Percentiles rank a stretch among this genome's conserved stretches.
Evolutionary conservation across 305 asterid genomes (phyloP).

Genomic region (Solanum hybrid): DNA sequence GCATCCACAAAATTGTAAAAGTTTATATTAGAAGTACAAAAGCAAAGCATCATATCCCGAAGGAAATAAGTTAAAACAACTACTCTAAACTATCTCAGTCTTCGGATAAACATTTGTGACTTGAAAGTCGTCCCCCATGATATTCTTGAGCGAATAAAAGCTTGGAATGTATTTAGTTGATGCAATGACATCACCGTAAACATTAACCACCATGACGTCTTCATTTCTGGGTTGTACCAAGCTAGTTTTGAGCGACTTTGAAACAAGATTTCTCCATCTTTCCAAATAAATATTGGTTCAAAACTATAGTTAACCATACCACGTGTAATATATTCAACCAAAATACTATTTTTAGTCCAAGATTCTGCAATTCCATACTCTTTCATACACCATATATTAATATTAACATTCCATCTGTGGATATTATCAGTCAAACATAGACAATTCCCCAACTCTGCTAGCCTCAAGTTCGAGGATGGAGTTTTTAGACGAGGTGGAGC

Average conservation of each 20-base stretch:
- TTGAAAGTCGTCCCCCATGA: too few relatives aligned
- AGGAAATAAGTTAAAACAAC: not conserved
- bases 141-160: too few relatives aligned
- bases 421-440: not conserved
- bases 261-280: not conserved
- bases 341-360: not conserved
- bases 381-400: not conserved
- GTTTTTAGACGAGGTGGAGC: not conserved
- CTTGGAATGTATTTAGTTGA: too few relatives aligned
- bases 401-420: not conserved
- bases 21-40: not conserved
- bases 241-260: not conserved
- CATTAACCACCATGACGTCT: not conserved
- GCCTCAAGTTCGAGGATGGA: not conserved
- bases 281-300: not conserved
- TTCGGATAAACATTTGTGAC: too few relatives aligned
- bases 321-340: too few relatives aligned
- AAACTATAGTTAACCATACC: not conserved
- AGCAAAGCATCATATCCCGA: too few relatives aligned
- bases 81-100: too few relatives aligned
- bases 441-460: not conserved
- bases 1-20: too few relatives aligned
- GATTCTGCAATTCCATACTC: not conserved
- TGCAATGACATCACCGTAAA: not conserved
- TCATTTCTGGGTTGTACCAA: not conserved